Evolutionary conservation across 2,329 filamentous ascomycete genomes (phyloP).

Genomic region (Tolypocladium album): DNA sequence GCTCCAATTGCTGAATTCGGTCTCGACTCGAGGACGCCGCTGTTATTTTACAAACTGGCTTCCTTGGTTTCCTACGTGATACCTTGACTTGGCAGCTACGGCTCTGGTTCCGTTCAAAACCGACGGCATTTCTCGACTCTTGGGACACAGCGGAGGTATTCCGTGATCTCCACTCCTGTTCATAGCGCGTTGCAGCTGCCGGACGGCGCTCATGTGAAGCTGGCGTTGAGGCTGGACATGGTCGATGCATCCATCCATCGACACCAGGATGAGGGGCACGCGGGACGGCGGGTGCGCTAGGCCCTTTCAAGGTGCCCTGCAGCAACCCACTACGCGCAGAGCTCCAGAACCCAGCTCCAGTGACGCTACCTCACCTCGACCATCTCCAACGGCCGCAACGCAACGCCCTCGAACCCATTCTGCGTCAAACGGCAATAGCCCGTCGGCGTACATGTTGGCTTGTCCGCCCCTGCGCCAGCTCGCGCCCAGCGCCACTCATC

Average conservation of each 20-base stretch:
- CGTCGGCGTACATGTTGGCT: not conserved
- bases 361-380: not conserved
- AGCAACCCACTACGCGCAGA: not conserved
- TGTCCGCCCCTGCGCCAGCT: not conserved
- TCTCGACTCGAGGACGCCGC: too few relatives aligned
- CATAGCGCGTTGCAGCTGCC: not conserved
- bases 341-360: not conserved
- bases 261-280: not conserved
- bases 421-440: not conserved
- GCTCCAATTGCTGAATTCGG: too few relatives aligned
- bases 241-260: not conserved
- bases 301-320: not conserved
- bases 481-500: not conserved
- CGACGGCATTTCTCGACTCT: too few relatives aligned
- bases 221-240: not conserved
- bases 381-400: not conserved
- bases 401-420: not conserved
- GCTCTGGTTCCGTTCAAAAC: too few relatives aligned
- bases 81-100: too few relatives aligned
- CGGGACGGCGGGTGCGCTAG: not conserved
- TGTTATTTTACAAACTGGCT: too few relatives aligned
- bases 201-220: not conserved
- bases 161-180: not conserved
- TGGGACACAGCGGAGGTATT: not conserved
- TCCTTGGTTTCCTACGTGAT: too few relatives aligned